A percentile compares a stretch with the other conserved stretches of the same genome.
Evolutionary conservation across 1,139 yeast species (phyloP).

Genomic region (Yamadazyma dendronema): DNA sequence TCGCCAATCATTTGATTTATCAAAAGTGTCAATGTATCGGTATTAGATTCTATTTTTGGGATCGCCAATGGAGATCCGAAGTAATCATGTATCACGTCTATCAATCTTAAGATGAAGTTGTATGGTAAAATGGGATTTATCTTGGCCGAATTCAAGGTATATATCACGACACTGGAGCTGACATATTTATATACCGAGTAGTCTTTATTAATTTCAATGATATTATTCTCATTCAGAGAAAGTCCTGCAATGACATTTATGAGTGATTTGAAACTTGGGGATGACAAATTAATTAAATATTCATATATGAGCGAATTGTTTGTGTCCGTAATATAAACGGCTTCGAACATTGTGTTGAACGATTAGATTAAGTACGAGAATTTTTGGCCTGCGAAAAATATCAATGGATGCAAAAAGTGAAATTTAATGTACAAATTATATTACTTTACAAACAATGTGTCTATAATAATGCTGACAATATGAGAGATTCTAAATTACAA

Average conservation of each 20-base stretch:
- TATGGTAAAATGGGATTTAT: conserved; percentile 53
- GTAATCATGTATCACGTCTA: conserved; percentile 54
- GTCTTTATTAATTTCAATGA: conserved; percentile 30
- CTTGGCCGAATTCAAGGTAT: conserved; percentile 20
- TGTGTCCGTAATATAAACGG: conserved; percentile 63
- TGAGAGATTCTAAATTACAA: too few relatives aligned
- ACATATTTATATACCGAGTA: conserved; percentile 26
- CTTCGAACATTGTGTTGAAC: conserved; percentile 48
- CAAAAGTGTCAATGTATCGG: conserved; percentile 59
- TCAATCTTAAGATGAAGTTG: conserved; percentile 52
- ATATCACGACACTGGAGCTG: conserved; percentile 25
- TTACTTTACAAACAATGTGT: too few relatives aligned
- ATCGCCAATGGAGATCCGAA: conserved; percentile 58
- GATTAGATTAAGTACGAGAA: too few relatives aligned
- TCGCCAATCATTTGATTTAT: conserved; percentile 65
- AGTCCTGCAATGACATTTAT: conserved; percentile 25
- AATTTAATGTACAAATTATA: too few relatives aligned
- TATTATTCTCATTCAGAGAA: conserved; percentile 13
- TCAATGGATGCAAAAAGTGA: too few relatives aligned
- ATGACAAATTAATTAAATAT: conserved; percentile 48
- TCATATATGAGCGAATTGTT: conserved; percentile 55
- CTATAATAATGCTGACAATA: too few relatives aligned
- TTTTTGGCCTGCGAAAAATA: too few relatives aligned
- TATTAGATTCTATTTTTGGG: conserved; percentile 60
- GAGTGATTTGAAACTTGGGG: conserved; percentile 50